These are phyloP conservation scores for Phyllostachys edulis DNA, from an alignment of 176 grass and related monocot species.

Conservation along the genomic window DNA sequence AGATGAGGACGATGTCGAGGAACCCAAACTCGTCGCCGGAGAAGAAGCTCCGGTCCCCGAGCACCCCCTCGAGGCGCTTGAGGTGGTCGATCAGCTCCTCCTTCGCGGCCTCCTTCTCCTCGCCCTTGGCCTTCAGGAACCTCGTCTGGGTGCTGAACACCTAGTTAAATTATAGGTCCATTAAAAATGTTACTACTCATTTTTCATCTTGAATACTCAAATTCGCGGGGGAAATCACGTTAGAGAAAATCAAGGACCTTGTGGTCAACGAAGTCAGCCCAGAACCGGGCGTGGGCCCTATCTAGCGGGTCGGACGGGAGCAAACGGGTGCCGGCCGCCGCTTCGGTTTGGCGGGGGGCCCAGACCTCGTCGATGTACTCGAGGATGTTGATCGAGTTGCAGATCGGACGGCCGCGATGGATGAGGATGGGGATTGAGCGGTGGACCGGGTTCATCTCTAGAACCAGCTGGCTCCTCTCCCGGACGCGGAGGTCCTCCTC, in stretches of 20 bases:
- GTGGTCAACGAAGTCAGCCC: conserved; percentile 32
- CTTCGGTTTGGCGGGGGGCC: background rate
- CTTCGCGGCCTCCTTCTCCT: conserved; percentile 27
- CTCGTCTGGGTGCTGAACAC: conserved; percentile 26
- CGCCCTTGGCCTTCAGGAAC: conserved; percentile 31
- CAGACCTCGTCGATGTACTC: conserved; percentile 38
- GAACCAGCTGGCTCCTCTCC: conserved; percentile 17
- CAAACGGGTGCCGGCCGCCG: background rate
- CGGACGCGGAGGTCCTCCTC: conserved; percentile 27
- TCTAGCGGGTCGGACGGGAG: background rate
- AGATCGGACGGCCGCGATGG: conserved; percentile 6
- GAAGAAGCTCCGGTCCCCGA: conserved; percentile 1
- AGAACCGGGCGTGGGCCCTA: conserved; percentile 14
- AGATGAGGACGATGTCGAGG: conserved; percentile 27
- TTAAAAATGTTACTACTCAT: too few species aligned
- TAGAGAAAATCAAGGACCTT: background rate
- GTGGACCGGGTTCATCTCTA: conserved; percentile 16
- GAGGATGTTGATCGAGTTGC: conserved; percentile 19
- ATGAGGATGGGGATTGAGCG: conserved; percentile 14
- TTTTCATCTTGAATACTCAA: too few species aligned
- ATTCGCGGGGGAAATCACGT: too few species aligned
- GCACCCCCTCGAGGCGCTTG: conserved; percentile 18
- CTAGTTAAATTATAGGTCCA: background rate
- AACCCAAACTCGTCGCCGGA: conserved; percentile 34
- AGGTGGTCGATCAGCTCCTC: conserved; percentile 27